phyloP scores from a whole-genome alignment of 1,284 basidiomycete species.

The Chalciporus sp. region DNA sequence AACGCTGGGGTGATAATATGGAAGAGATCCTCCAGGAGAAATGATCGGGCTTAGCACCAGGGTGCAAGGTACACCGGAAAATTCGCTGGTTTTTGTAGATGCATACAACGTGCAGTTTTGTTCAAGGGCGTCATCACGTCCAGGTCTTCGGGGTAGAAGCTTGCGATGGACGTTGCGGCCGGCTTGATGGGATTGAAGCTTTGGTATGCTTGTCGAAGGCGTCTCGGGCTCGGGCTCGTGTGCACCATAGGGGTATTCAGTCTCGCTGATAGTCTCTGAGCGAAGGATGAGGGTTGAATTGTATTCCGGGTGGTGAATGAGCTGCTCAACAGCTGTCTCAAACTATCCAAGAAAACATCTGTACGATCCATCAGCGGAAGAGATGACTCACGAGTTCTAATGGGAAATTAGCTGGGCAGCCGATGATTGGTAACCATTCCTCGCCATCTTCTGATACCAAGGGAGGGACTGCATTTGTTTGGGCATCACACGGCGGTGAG shows the following conservation, averaged over 20 bases:
- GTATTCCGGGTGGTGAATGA: constrained; percentile 80
- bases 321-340: constrained; percentile 59
- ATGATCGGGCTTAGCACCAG: constrained; percentile 69
- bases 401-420: constrained; percentile 46
- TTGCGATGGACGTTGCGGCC: constrained; percentile 57
- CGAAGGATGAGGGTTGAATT: constrained; percentile 82
- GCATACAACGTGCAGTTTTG: constrained; percentile 75
- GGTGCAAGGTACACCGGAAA: constrained; percentile 37
- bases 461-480: not conserved
- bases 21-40: constrained; percentile 47
- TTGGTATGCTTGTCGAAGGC: constrained; percentile 34
- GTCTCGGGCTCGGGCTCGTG: not conserved
- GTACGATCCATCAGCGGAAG: not conserved
- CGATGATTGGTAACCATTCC: constrained; percentile 40
- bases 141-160: constrained; percentile 73
- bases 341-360: constrained; percentile 48
- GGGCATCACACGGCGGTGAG: constrained; percentile 24
- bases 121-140: constrained; percentile 66
- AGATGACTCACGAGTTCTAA: constrained; percentile 24
- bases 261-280: constrained; percentile 63
- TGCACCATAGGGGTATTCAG: constrained; percentile 25
- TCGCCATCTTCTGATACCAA: constrained; percentile 12
- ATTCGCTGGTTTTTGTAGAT: constrained; percentile 17
- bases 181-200: constrained; percentile 46
- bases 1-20: constrained; percentile 82